These are phyloP conservation scores for Endotrypanum monterogeii DNA, from an alignment of 208 protist genomes.

Conservation along the genomic window DNA sequence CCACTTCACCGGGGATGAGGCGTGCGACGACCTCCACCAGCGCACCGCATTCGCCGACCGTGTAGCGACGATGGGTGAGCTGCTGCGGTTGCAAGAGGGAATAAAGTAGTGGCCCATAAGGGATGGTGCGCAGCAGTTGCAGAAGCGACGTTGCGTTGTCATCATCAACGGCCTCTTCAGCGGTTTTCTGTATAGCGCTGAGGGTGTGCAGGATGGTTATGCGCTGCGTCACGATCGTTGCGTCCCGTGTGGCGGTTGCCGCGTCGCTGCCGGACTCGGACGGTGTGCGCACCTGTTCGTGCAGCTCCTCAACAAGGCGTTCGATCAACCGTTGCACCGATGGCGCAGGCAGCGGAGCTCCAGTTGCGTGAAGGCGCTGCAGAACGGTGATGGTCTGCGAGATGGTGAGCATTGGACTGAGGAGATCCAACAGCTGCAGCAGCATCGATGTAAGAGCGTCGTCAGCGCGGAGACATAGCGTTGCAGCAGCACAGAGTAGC, in stretches of 20 bases:
- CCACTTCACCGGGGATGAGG: slow-evolving; percentile 4
- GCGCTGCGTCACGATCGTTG: slow-evolving; percentile 10
- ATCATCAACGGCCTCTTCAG: slow-evolving; percentile 20
- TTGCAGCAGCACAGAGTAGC: slow-evolving; percentile 46
- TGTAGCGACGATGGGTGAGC: slow-evolving; percentile 17
- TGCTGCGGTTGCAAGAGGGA: slow-evolving; percentile 5
- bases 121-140: slow-evolving; percentile 18
- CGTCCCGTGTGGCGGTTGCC: not conserved
- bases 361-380: slow-evolving; percentile 27
- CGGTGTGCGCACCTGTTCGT: not conserved
- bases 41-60: slow-evolving; percentile 27
- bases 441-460: slow-evolving; percentile 42
- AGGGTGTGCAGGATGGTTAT: slow-evolving; percentile 23
- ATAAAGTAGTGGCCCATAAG: slow-evolving; percentile 18
- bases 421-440: slow-evolving; percentile 37
- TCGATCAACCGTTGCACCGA: slow-evolving; percentile 27
- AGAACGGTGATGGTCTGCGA: slow-evolving; percentile 31
- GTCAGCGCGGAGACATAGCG: slow-evolving; percentile 50
- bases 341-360: slow-evolving; percentile 22
- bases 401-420: slow-evolving; percentile 34
- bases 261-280: not conserved
- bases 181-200: slow-evolving; percentile 19
- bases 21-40: slow-evolving; percentile 34
- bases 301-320: slow-evolving; percentile 28
- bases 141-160: slow-evolving; percentile 16